phyloP scores from a whole-genome alignment of 2,329 filamentous ascomycete species.

The Cadophora luteo-olivacea region DNA sequence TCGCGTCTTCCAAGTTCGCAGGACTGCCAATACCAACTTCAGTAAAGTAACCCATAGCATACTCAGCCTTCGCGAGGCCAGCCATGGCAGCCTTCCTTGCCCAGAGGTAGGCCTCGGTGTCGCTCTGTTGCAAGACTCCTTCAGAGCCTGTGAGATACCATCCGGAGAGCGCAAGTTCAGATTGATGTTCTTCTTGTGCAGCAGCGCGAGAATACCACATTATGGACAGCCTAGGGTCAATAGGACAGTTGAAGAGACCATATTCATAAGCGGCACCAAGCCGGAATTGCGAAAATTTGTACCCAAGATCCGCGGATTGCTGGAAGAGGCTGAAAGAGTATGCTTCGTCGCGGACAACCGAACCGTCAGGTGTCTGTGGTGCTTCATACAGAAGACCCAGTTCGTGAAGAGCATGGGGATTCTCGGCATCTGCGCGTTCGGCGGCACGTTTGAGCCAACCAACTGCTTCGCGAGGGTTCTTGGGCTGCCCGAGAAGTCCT shows the following conservation, averaged over 20 bases:
- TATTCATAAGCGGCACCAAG: conserved; percentile 91
- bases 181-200: conserved; percentile 91
- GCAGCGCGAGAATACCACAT: conserved; percentile 94
- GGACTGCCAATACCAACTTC: conserved; percentile 92
- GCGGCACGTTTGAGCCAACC: conserved; percentile 93
- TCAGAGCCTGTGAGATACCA: conserved; percentile 95
- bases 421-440: conserved; percentile 84
- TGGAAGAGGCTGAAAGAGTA: conserved; percentile 85
- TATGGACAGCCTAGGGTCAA: conserved; percentile 86
- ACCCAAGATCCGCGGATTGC: conserved; percentile 85
- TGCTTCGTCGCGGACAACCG: conserved; percentile 78
- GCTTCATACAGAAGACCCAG: conserved; percentile 71
- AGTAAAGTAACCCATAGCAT: conserved; percentile 97
- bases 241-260: conserved; percentile 79
- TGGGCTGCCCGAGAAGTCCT: conserved; percentile 85
- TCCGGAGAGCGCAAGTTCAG: conserved; percentile 83
- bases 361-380: conserved; percentile 60
- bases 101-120: conserved; percentile 97
- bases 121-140: conserved; percentile 86
- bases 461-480: conserved; percentile 84
- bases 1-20: conserved; percentile 90
- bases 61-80: conserved; percentile 91
- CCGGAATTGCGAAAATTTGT: conserved; percentile 93
- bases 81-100: conserved; percentile 90
- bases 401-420: conserved; percentile 94